Evolutionary conservation across 179 eudicot genomes (phyloP), one percentile per base, ranked within the genome.

Genomic region (Silene coronaria): DNA sequence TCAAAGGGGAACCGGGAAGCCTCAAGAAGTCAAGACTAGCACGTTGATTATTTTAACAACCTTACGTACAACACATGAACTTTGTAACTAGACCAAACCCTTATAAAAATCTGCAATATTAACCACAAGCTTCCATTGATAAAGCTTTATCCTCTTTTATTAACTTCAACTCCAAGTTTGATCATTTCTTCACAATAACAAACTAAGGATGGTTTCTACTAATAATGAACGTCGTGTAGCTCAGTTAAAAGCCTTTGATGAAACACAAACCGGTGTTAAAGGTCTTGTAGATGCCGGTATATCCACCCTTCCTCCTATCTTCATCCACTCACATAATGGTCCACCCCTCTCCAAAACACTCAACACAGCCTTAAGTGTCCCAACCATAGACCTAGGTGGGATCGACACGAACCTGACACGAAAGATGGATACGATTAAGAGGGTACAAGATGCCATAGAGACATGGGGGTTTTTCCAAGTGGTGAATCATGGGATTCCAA

Each of bases 401-500:
- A n/a, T n/a, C n/a, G n/a, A n/a, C 3, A 32, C 70, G 0, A 79
- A 77, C 71, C 72, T 81, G 4, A 24, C 27, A 38, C 32, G 11
- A 21, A 84, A 76, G 45, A 68, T 26, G 32, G 57, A 51, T 17
- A 51, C 57, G 2, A 1, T 51, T 51, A 13, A 13, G 57, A 51
- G 19, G 3, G 71, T 88, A 26, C 51, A 67, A 19, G 81, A 74
- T 3, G 91, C 89, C 0, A 69, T 75, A 0, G 84, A 75, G 32
- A 74, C 59, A 4, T 83, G 86, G 85, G 88, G 91, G 1, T 84
- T 89, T 59, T 89, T 87, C 77, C 89, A 85, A 80, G 83, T 87
- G 12, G 78, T 89, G 46, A 89, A 87, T 70, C 90, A 87, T 67
- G 86, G 90, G 12, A 81, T 88, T 16, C 38, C 6, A 34, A 30